Evolutionary conservation across 805 yeast genomes (phyloP).

Genomic region (Wickerhamomyces alni): DNA sequence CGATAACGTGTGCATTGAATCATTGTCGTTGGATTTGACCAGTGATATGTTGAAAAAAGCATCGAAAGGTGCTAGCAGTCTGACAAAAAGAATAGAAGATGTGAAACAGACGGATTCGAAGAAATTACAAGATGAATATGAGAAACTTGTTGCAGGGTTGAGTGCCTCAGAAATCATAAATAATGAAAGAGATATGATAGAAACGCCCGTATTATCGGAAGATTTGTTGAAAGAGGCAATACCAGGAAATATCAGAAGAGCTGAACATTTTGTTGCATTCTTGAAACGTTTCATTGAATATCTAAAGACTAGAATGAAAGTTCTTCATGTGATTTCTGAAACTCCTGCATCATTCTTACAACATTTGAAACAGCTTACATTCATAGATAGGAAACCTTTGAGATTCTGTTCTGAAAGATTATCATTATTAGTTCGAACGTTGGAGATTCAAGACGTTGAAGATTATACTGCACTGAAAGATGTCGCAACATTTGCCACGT

Average conservation of each 20-base stretch:
- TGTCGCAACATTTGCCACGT: slow-evolving; percentile 93
- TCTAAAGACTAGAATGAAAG: slow-evolving; percentile 95
- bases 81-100: slow-evolving; percentile 77
- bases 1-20: slow-evolving; percentile 97
- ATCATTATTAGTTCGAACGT: slow-evolving; percentile 80
- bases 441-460: slow-evolving; percentile 83
- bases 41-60: slow-evolving; percentile 86
- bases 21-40: slow-evolving; percentile 85
- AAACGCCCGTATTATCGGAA: slow-evolving; percentile 80
- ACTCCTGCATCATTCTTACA: slow-evolving; percentile 91
- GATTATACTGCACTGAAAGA: slow-evolving; percentile 92
- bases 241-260: slow-evolving; percentile 95
- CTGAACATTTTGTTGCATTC: slow-evolving; percentile 94
- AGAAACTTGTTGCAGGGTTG: slow-evolving; percentile 82
- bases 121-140: slow-evolving; percentile 85
- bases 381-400: slow-evolving; percentile 86
- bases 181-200: slow-evolving; percentile 66
- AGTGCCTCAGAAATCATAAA: slow-evolving; percentile 70
- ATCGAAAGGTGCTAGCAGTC: slow-evolving; percentile 74
- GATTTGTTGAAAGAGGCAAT: slow-evolving; percentile 89
- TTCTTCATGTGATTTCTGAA: slow-evolving; percentile 94
- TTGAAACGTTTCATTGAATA: slow-evolving; percentile 90
- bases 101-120: slow-evolving; percentile 79
- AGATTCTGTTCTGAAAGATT: slow-evolving; percentile 89
- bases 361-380: slow-evolving; percentile 89